Percentiles rank a stretch among this genome's conserved stretches.
These are phyloP conservation scores for Russula vinacea DNA, from an alignment of 768 basidiomycete genomes.

Conservation along the genomic window DNA sequence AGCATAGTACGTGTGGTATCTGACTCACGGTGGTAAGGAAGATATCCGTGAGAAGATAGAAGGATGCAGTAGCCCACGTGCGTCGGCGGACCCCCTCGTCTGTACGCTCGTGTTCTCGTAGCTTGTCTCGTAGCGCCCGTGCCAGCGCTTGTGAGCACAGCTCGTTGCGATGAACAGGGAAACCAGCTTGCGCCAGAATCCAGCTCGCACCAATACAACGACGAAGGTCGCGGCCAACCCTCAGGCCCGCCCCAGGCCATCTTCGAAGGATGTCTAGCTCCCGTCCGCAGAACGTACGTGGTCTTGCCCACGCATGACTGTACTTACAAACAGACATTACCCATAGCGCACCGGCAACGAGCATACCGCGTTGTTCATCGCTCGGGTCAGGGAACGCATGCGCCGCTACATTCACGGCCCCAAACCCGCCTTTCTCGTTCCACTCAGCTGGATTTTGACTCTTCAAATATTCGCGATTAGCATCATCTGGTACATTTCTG, in stretches of 20 bases:
- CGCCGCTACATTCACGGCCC: not conserved
- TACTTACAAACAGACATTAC: not conserved
- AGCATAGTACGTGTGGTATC: no score
- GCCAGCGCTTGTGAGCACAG: not conserved
- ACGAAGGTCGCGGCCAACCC: not conserved
- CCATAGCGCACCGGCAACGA: not conserved
- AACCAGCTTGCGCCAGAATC: not conserved
- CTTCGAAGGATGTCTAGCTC: conserved; percentile 7
- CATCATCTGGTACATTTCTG: not conserved
- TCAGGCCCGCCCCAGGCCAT: not conserved
- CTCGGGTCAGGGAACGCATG: not conserved
- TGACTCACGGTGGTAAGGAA: no score
- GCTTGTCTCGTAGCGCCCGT: not conserved
- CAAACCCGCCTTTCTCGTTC: conserved; percentile 4
- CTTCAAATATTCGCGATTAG: not conserved
- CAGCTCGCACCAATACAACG: not conserved
- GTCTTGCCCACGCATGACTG: not conserved
- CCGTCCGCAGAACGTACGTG: conserved; percentile 5
- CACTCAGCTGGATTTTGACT: conserved; percentile 14
- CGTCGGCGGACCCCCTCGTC: not conserved
- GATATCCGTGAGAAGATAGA: no score
- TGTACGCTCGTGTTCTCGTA: not conserved
- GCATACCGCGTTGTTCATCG: not conserved
- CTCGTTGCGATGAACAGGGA: not conserved
- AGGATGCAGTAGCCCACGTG: not conserved